phyloP scores from a whole-genome alignment of 106 monocot genomes.

The Xerophyta viscosa region DNA sequence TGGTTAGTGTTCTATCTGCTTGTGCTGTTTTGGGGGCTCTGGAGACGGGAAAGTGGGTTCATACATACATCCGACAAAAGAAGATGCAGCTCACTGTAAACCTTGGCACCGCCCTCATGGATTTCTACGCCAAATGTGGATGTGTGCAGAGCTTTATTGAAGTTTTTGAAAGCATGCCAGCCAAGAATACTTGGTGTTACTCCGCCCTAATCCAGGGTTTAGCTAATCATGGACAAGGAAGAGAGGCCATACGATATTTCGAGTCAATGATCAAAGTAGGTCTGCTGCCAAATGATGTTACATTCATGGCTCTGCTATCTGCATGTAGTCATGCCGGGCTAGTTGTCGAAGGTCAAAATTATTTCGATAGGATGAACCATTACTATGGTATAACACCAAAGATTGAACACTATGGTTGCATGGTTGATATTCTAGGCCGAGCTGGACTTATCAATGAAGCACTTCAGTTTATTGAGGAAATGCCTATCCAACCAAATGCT shows the following conservation, averaged over 20 bases:
- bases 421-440: too few relatives aligned
- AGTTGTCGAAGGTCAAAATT: too few relatives aligned
- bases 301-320: slow-evolving; percentile 53
- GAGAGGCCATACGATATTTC: slow-evolving; percentile 38
- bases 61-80: slow-evolving; percentile 46
- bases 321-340: slow-evolving; percentile 60
- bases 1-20: slow-evolving; percentile 64
- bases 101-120: slow-evolving; percentile 60
- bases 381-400: too few relatives aligned
- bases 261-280: slow-evolving; percentile 32
- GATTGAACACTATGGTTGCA: too few relatives aligned
- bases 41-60: slow-evolving; percentile 69
- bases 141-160: slow-evolving; percentile 28
- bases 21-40: slow-evolving; percentile 60
- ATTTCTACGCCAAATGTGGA: slow-evolving; percentile 75
- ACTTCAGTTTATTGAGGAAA: too few relatives aligned
- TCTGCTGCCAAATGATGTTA: slow-evolving; percentile 46
- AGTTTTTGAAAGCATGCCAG: slow-evolving; percentile 36
- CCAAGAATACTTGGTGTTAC: slow-evolving; percentile 56
- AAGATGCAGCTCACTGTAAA: slow-evolving; percentile 31
- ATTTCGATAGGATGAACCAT: too few relatives aligned
- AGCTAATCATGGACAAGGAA: slow-evolving; percentile 54
- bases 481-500: too few relatives aligned
- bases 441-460: too few relatives aligned
- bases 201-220: slow-evolving; percentile 50